Conservation (phyloP, 140 eudicot species). For the Ambrosia hybrid region DNA sequence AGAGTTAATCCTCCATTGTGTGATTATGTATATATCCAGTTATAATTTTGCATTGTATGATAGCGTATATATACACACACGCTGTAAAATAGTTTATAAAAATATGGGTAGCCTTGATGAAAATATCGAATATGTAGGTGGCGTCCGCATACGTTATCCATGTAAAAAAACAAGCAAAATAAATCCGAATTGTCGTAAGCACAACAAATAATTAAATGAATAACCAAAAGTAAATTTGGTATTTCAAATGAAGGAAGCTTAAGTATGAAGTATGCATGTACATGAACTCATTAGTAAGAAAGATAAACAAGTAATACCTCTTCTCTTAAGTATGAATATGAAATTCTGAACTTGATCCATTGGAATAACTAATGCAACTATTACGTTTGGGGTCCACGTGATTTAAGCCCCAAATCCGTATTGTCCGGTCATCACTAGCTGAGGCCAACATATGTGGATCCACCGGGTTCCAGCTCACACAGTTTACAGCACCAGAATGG, state of each 20-base stretch:
- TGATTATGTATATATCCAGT: not conserved
- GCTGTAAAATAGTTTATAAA: too few species aligned
- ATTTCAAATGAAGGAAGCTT: not conserved
- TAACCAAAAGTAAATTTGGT: too few species aligned
- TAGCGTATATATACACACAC: too few species aligned
- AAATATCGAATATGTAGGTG: too few species aligned
- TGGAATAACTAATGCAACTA: constrained; percentile 43
- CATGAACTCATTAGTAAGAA: constrained; percentile 20
- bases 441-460: constrained; percentile 75
- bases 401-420: constrained; percentile 61
- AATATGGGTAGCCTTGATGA: too few species aligned
- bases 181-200: not conserved
- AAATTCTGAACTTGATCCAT: constrained; percentile 37
- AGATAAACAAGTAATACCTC: constrained; percentile 17
- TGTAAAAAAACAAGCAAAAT: too few species aligned
- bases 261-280: constrained; percentile 12
- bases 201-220: too few species aligned
- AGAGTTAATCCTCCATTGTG: not conserved
- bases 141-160: too few species aligned
- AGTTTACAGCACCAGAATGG: constrained; percentile 76
- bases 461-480: constrained; percentile 79
- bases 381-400: constrained; percentile 29
- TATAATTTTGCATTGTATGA: too few species aligned
- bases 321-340: constrained; percentile 4
- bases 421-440: constrained; percentile 68